These are phyloP conservation scores for Periconia sp. DNA, from an alignment of 2,329 filamentous ascomycete genomes.

Conservation along the genomic window DNA sequence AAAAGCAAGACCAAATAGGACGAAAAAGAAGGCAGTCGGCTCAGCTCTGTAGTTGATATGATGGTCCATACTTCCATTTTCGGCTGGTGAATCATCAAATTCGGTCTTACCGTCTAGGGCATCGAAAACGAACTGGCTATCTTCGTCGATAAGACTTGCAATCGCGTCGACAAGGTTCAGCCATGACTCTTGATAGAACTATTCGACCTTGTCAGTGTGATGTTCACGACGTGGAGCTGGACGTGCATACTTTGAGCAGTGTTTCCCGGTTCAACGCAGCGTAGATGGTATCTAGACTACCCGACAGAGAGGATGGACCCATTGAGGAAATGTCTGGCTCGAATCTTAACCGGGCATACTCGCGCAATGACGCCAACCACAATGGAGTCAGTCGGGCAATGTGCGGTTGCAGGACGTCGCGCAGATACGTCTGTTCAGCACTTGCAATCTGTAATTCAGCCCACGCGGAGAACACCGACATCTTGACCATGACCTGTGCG, in stretches of 20 bases:
- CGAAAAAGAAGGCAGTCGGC: constrained; percentile 97
- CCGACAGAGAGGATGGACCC: constrained; percentile 76
- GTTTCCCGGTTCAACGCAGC: constrained; percentile 93
- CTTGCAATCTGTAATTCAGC: constrained; percentile 95
- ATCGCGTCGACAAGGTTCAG: constrained; percentile 96
- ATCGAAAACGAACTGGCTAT: constrained; percentile 97
- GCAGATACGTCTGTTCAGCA: constrained; percentile 84
- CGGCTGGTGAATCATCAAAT: constrained; percentile 30
- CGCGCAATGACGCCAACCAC: constrained; percentile 89
- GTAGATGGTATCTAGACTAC: constrained; percentile 90
- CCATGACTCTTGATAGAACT: constrained; percentile 97
- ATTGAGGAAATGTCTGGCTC: constrained; percentile 96
- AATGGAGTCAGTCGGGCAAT: constrained; percentile 87
- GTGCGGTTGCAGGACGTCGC: constrained; percentile 85
- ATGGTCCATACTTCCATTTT: constrained; percentile 62
- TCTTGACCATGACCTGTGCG: constrained; percentile 97
- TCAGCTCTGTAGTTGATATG: constrained; percentile 95
- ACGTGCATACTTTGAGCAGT: constrained; percentile 63
- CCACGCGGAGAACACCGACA: constrained; percentile 96
- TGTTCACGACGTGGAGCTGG: neutral
- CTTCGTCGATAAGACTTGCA: constrained; percentile 93
- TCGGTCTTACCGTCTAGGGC: constrained; percentile 81
- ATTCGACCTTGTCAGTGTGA: constrained; percentile 10
- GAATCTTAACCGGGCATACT: constrained; percentile 90
- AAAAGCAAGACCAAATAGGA: constrained; percentile 93